phyloP scores from a whole-genome alignment of 2,329 filamentous ascomycete genomes.

The Aspergillus fructus region DNA sequence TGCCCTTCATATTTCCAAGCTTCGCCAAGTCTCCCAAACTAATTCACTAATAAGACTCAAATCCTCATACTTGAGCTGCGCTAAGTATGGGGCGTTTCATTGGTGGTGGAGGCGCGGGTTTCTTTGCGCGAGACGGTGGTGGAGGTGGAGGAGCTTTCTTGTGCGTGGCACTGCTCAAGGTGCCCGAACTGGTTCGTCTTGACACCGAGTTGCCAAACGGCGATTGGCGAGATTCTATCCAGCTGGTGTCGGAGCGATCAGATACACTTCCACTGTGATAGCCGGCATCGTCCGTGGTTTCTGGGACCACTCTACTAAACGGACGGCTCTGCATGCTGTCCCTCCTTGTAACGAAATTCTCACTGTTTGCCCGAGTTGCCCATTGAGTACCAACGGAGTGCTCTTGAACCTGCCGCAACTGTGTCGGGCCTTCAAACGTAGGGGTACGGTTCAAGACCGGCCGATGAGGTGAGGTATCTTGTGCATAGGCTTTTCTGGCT shows the following conservation, averaged over 20 bases:
- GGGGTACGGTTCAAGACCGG: constrained; percentile 52
- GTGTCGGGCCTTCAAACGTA: constrained; percentile 60
- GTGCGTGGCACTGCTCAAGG: constrained; percentile 31
- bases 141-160: constrained; percentile 64
- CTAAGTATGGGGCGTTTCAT: constrained; percentile 54
- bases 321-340: constrained; percentile 49
- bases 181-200: constrained; percentile 52
- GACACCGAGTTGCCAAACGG: constrained; percentile 53
- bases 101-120: constrained; percentile 64
- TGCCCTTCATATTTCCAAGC: not conserved
- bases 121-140: constrained; percentile 62
- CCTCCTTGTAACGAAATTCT: constrained; percentile 51
- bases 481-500: constrained; percentile 41
- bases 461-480: constrained; percentile 45
- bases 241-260: constrained; percentile 49
- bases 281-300: constrained; percentile 54
- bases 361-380: constrained; percentile 55
- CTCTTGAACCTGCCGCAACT: constrained; percentile 52
- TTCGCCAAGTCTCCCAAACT: not conserved
- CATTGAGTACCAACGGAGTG: constrained; percentile 44
- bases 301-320: constrained; percentile 37
- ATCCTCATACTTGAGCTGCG: constrained; percentile 23
- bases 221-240: constrained; percentile 55
- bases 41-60: not conserved
- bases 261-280: constrained; percentile 50